These are phyloP conservation scores for Lunasporangiospora selenospora DNA, from an alignment of 192 early-diverging fungal species.

Conservation along the genomic window DNA sequence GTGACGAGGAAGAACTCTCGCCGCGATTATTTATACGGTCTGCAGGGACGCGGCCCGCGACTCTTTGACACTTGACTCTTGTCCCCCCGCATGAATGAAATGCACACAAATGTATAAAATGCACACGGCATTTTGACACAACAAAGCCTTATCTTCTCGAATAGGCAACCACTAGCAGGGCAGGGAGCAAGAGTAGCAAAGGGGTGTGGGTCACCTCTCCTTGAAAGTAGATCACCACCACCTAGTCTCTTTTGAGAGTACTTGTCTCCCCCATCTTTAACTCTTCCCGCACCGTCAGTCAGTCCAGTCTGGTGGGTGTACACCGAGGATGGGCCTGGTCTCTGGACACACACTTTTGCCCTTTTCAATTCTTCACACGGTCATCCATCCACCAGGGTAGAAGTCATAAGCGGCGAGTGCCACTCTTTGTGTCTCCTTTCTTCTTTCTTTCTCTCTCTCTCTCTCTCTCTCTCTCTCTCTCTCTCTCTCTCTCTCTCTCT, in stretches of 20 bases:
- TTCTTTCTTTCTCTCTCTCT: constrained; percentile 3
- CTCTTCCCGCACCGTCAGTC: too few relatives aligned
- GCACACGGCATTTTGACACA: too few relatives aligned
- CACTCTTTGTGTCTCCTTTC: background rate
- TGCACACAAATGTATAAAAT: background rate
- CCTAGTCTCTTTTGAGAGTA: too few relatives aligned
- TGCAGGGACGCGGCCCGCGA: background rate
- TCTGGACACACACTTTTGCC: constrained; percentile 2
- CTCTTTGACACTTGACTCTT: background rate
- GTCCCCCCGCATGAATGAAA: background rate
- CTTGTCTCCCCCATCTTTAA: too few relatives aligned
- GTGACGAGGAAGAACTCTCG: background rate
- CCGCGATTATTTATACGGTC: background rate
- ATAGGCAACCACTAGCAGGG: too few relatives aligned
- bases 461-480: background rate
- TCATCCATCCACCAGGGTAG: background rate
- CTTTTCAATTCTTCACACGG: background rate
- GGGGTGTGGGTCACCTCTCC: too few relatives aligned
- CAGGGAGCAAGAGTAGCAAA: too few relatives aligned
- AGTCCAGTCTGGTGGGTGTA: background rate
- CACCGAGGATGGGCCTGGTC: background rate
- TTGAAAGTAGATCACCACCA: too few relatives aligned
- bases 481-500: background rate
- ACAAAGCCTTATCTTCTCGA: too few relatives aligned
- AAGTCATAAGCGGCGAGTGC: background rate